phyloP scores from a whole-genome alignment of 345 rosid species.

The Eucalyptus marginata region DNA sequence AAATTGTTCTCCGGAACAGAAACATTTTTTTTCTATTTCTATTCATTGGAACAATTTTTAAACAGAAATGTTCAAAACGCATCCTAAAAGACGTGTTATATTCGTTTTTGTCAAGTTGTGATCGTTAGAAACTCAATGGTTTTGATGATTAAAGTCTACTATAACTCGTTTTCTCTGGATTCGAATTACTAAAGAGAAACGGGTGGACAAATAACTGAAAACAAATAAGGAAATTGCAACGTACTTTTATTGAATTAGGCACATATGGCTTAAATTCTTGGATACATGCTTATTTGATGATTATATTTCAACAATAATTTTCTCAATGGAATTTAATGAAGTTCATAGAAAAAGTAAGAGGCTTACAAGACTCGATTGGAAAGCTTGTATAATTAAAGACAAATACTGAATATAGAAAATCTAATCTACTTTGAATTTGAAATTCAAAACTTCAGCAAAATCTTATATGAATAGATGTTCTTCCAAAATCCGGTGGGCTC shows the following conservation, averaged over 20 bases:
- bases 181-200: not conserved
- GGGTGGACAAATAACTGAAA: not conserved
- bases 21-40: no score
- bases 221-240: not conserved
- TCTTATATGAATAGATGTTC: not conserved
- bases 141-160: no score
- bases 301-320: not conserved
- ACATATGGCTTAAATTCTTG: not conserved
- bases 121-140: not conserved
- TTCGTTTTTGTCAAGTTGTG: no score
- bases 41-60: no score
- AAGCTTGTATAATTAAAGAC: not conserved
- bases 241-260: not conserved
- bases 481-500: not conserved
- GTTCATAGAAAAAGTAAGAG: not conserved
- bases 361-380: not conserved
- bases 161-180: rapidly evolving
- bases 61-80: no score
- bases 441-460: not conserved
- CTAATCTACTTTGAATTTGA: not conserved
- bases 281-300: not conserved
- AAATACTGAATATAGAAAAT: not conserved
- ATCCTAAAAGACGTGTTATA: no score
- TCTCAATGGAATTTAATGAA: not conserved
- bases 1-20: no score